Evolutionary conservation across 192 early-diverging fungal genomes (phyloP).

Genomic region (Coemansia interrupta): DNA sequence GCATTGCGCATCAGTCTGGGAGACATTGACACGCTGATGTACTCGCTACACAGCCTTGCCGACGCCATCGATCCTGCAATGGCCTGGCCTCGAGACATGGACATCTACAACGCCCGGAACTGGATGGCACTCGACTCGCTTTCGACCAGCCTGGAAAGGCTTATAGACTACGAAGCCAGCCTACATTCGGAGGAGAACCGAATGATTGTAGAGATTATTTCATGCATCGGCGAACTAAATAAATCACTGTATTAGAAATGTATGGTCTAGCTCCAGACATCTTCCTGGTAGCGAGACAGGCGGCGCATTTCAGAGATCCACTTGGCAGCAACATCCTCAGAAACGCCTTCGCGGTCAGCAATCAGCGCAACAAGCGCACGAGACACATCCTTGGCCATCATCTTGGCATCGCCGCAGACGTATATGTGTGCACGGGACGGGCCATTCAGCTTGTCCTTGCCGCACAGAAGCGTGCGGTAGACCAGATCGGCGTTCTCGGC

Average conservation of each 20-base stretch:
- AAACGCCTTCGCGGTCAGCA: slow-evolving; percentile 63
- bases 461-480: slow-evolving; percentile 73
- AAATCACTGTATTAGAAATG: slow-evolving; percentile 4
- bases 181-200: background rate
- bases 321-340: slow-evolving; percentile 62
- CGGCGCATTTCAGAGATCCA: slow-evolving; percentile 85
- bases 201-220: slow-evolving; percentile 1
- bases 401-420: slow-evolving; percentile 94
- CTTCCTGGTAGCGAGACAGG: slow-evolving; percentile 85
- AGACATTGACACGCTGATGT: slow-evolving; percentile 11
- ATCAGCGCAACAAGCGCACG: slow-evolving; percentile 60
- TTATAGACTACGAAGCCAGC: slow-evolving; percentile 11
- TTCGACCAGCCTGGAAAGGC: slow-evolving; percentile 7
- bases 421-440: slow-evolving; percentile 70
- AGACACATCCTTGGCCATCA: slow-evolving; percentile 92
- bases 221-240: slow-evolving; percentile 1
- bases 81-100: slow-evolving; percentile 13
- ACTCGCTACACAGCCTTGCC: slow-evolving; percentile 11
- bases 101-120: slow-evolving; percentile 10
- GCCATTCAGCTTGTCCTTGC: slow-evolving; percentile 50
- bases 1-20: slow-evolving; percentile 7
- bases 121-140: slow-evolving; percentile 10
- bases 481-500: slow-evolving; percentile 69
- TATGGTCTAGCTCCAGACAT: slow-evolving; percentile 78
- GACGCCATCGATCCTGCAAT: slow-evolving; percentile 8